Conservation (phyloP, 2,329 filamentous ascomycete genomes). For the Zymoseptoria ardabiliae region DNA sequence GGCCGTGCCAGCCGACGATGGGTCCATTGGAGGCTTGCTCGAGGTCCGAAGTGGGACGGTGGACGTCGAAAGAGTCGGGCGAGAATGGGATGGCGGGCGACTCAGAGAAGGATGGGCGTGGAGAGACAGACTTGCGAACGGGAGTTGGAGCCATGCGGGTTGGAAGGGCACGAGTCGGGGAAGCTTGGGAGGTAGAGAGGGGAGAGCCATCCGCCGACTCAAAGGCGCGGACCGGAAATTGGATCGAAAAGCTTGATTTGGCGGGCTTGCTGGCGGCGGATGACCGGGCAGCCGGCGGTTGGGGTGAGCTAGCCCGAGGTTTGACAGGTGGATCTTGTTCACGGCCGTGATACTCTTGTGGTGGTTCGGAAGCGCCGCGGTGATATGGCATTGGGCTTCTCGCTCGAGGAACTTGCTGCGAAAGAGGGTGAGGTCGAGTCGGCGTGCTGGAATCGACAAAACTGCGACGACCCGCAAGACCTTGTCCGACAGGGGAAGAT, state of each 20-base stretch:
- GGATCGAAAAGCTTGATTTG: slow-evolving; percentile 25
- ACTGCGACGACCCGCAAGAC: slow-evolving; percentile 24
- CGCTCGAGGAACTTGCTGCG: slow-evolving; percentile 28
- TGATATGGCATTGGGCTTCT: slow-evolving; percentile 19
- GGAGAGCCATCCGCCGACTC: slow-evolving; percentile 35
- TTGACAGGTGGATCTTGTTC: slow-evolving; percentile 23
- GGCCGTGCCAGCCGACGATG: slow-evolving; percentile 67
- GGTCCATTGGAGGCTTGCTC: slow-evolving; percentile 43
- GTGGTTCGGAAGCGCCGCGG: not conserved
- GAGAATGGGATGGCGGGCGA: slow-evolving; percentile 59
- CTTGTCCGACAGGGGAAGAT: slow-evolving; percentile 18
- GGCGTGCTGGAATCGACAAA: slow-evolving; percentile 29
- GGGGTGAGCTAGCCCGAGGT: slow-evolving; percentile 27
- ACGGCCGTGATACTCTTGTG: slow-evolving; percentile 6
- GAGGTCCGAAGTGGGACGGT: slow-evolving; percentile 50
- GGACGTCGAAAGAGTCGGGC: slow-evolving; percentile 66
- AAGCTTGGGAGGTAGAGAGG: slow-evolving; percentile 24
- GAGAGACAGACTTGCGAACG: slow-evolving; percentile 66
- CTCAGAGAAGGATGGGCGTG: slow-evolving; percentile 49
- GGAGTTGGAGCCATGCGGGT: slow-evolving; percentile 27
- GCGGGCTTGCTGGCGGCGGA: slow-evolving; percentile 11
- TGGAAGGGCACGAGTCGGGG: slow-evolving; percentile 23
- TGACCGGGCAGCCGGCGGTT: slow-evolving; percentile 14
- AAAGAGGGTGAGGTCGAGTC: slow-evolving; percentile 30
- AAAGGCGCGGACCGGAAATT: slow-evolving; percentile 27